These are phyloP conservation scores for Mortierella claussenii DNA, from an alignment of 192 early-diverging fungal species.

Conservation along the genomic window DNA sequence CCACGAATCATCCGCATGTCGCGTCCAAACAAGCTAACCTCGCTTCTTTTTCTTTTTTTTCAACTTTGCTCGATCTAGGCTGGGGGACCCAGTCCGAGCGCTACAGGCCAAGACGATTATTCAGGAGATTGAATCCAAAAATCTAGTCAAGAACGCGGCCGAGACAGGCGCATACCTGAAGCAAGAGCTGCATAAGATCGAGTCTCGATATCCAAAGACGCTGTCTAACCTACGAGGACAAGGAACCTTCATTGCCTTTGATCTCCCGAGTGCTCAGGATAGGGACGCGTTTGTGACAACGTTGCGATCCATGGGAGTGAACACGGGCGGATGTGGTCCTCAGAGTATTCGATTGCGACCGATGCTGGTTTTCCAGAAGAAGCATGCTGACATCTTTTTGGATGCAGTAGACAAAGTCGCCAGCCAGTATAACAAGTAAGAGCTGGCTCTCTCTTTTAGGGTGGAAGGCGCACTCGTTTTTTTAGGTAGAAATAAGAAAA, in stretches of 20 bases:
- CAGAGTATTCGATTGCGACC: constrained; percentile 70
- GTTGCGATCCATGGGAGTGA: constrained; percentile 71
- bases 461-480: no score
- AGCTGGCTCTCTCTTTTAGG: no score
- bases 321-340: constrained; percentile 76
- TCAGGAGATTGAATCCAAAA: constrained; percentile 64
- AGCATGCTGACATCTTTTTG: constrained; percentile 76
- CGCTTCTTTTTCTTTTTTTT: not conserved
- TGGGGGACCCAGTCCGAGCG: constrained; percentile 77
- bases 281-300: constrained; percentile 65
- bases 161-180: constrained; percentile 66
- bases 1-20: no score
- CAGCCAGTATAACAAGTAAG: no score
- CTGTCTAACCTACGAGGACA: constrained; percentile 69
- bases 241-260: constrained; percentile 79
- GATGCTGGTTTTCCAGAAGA: constrained; percentile 75
- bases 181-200: constrained; percentile 60
- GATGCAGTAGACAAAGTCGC: constrained; percentile 65
- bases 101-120: constrained; percentile 70
- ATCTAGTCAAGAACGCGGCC: constrained; percentile 62
- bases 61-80: constrained; percentile 30
- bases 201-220: constrained; percentile 56
- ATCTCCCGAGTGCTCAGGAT: constrained; percentile 59
- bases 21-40: no score
- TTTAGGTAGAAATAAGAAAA: not conserved